Percentiles rank a stretch among this genome's conserved stretches.
Evolutionary conservation across 2,329 filamentous ascomycete genomes (phyloP).

Genomic region (Cordyceps cicadae): DNA sequence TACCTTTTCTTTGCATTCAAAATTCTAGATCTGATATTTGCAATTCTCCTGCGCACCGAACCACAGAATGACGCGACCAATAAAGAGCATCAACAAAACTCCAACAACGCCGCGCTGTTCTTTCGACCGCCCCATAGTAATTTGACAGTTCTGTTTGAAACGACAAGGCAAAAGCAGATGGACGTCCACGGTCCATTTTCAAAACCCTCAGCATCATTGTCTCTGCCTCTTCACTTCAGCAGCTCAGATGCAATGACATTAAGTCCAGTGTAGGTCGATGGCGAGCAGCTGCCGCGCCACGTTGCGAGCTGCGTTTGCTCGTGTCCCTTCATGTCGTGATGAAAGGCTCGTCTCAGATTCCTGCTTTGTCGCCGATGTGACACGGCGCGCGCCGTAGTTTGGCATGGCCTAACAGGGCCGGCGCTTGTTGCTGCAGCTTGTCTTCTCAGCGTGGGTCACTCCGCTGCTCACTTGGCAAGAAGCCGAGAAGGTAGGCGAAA

Average conservation of each 20-base stretch:
- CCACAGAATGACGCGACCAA: background rate
- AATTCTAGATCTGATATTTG: background rate
- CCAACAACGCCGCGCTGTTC: conserved; percentile 3
- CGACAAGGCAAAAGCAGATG: background rate
- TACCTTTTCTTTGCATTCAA: background rate
- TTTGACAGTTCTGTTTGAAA: background rate
- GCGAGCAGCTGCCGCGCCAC: background rate
- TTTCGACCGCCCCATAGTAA: background rate
- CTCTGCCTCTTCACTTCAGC: background rate
- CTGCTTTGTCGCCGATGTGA: background rate
- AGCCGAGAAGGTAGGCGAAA: background rate
- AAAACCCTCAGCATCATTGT: background rate
- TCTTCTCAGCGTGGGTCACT: background rate
- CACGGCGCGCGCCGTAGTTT: background rate
- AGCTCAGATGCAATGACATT: background rate
- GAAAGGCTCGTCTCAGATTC: background rate
- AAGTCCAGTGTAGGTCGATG: background rate
- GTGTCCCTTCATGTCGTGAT: background rate
- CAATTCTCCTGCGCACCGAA: background rate
- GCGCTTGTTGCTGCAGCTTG: background rate
- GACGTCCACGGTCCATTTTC: background rate
- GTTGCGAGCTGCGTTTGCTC: no score
- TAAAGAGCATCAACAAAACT: background rate
- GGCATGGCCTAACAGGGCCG: background rate
- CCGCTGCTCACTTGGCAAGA: background rate